Evolutionary conservation across 495 filamentous ascomycete species (phyloP).

Genomic region (Hyaloscypha hepaticicola): DNA sequence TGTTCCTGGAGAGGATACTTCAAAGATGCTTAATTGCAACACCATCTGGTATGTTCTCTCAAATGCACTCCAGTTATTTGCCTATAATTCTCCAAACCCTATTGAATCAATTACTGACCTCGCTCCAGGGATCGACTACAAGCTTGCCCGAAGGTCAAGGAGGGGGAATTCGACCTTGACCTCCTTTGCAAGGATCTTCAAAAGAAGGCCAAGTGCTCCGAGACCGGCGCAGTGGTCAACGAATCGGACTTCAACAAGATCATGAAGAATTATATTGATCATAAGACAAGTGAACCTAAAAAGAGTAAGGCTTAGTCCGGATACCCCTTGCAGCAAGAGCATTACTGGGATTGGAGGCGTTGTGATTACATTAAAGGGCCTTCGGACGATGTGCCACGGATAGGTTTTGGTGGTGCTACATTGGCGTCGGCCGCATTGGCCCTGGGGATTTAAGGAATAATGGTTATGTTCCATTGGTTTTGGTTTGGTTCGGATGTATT

Average conservation of each 20-base stretch:
- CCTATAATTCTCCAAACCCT: slow-evolving; percentile 19
- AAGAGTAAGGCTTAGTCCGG: slow-evolving; percentile 12
- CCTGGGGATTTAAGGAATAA: slow-evolving; percentile 11
- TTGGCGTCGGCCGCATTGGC: slow-evolving; percentile 13
- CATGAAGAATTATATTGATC: slow-evolving; percentile 43
- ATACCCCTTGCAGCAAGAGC: slow-evolving; percentile 10
- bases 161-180: slow-evolving; percentile 90
- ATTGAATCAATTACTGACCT: slow-evolving; percentile 12
- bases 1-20: slow-evolving; percentile 60
- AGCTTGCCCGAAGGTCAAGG: slow-evolving; percentile 79
- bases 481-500: slow-evolving; percentile 4
- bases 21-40: slow-evolving; percentile 75
- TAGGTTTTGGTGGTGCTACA: slow-evolving; percentile 8
- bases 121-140: slow-evolving; percentile 82
- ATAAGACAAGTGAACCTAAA: slow-evolving; percentile 8
- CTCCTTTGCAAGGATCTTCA: slow-evolving; percentile 89
- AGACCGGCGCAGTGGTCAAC: slow-evolving; percentile 86
- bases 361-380: slow-evolving; percentile 17
- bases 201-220: slow-evolving; percentile 94
- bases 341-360: slow-evolving; percentile 11
- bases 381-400: slow-evolving; percentile 16
- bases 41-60: slow-evolving; percentile 77
- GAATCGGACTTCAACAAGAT: slow-evolving; percentile 84
- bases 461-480: slow-evolving; percentile 13
- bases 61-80: slow-evolving; percentile 13